Evolutionary conservation across 2,329 filamentous ascomycete species (phyloP), one percentile per base, ranked within the genome.

Genomic region (Aspergillus pseudotamarii): DNA sequence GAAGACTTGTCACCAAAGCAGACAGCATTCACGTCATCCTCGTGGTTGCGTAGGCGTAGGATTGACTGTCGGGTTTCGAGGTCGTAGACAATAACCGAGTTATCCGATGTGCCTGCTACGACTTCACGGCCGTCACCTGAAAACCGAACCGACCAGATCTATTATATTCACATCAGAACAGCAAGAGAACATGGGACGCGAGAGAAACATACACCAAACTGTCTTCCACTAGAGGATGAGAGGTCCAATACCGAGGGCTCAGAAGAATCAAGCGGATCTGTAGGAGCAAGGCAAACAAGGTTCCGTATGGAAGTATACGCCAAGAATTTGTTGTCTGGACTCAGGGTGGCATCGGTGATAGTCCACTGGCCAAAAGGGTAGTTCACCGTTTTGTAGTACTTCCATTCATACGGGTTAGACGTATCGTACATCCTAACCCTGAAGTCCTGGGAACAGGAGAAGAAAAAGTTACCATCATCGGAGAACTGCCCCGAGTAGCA

Each of bases 401-500:
- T 91, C 95, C 95, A 99, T 68, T 93, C 87, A 78, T 95, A 96
- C 0, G 94, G 93, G 70, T 97, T 97, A 1, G 92, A 94, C 0
- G 95, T 98, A 76, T 98, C 94, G 78, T 98, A 99, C 92, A 99
- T 94, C 59, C 94, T 90, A 11, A 99, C 93, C 69, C 89, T 91
- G 80, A 97, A 97, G 78, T 98, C 94, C 77, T 97, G 93, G 11
- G 91, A 91, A 72, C 91, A 95, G 6, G 91, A 89, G 75, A 94
- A 98, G 81, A 97, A 98, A 81, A 98, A 98, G 77, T 97, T 96
- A 30, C 95, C 95, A 71, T 99, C 95, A 68, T 96, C 92, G 0
- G 93, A 97, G 76, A 98, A 99, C 75, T 98, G 94, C 1, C 95
- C 95, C 3, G 93, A 97, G 74, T 98, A 98, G 59, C 95, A 94